Evolutionary conservation across 768 basidiomycete genomes (phyloP).

Genomic region (Serendipita vermifera): DNA sequence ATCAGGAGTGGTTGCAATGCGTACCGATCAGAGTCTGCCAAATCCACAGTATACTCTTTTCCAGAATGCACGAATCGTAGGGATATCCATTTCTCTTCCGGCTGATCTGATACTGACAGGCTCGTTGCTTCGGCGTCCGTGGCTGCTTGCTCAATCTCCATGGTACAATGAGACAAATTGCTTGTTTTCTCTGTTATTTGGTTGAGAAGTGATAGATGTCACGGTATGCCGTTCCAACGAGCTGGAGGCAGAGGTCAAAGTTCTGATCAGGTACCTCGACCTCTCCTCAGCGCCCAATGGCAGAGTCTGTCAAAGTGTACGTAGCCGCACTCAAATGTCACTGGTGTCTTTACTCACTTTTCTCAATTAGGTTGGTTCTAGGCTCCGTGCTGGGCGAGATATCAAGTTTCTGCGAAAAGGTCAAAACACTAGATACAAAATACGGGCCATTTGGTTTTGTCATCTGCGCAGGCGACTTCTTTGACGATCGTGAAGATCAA

Average conservation of each 20-base stretch:
- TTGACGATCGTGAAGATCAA: slow-evolving; percentile 30
- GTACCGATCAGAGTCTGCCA: slow-evolving; percentile 65
- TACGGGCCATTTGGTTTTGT: slow-evolving; percentile 86
- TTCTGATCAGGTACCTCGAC: neutral
- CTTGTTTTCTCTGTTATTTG: neutral
- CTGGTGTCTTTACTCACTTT: too few species aligned
- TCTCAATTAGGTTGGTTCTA: slow-evolving; percentile 45
- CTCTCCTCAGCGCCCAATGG: neutral
- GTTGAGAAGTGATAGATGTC: neutral
- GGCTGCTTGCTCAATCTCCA: too few species aligned
- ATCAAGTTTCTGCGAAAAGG: slow-evolving; percentile 60
- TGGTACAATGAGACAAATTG: too few species aligned
- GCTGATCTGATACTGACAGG: neutral
- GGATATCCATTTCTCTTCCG: slow-evolving; percentile 34
- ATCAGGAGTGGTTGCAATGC: slow-evolving; percentile 26
- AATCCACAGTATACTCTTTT: slow-evolving; percentile 46
- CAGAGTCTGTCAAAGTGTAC: slow-evolving; percentile 1
- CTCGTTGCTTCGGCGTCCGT: too few species aligned
- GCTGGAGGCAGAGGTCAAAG: neutral
- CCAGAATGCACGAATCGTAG: slow-evolving; percentile 64
- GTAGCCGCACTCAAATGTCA: neutral
- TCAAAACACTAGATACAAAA: slow-evolving; percentile 74
- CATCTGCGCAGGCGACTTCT: slow-evolving; percentile 77
- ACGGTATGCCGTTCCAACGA: neutral
- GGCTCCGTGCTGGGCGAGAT: slow-evolving; percentile 71